Evolutionary conservation across 257 asterid genomes (phyloP), one percentile per base, ranked within the genome.

Genomic region (Phtheirospermum japonicum): DNA sequence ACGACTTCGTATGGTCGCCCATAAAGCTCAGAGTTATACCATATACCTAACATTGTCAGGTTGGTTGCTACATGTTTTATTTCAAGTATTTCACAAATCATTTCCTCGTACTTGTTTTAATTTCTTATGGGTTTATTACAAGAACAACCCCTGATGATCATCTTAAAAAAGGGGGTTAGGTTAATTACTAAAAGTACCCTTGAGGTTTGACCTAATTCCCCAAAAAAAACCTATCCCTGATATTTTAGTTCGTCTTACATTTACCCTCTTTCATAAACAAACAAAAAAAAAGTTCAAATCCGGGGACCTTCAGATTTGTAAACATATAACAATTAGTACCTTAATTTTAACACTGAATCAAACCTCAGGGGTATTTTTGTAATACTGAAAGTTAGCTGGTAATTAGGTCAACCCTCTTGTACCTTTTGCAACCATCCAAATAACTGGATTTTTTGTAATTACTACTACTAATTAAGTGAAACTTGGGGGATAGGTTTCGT

Each of bases 1-100:
- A 13, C 87, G 49, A 51, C 92, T 93, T 74, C 95, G 61, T 60
- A 85, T 93, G 95, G 89, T 89, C 13, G 94, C 99, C 45, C 97
- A 89, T 67, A 85, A 83, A 66, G 95, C 99, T 71, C 99, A 93
- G 80, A 93, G 99, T 77, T 93, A 90, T 68, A 93, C 95, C 59
- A 81, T 93, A 53, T 5, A 87, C 71, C 83, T 93, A 16, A 90
- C 97, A 72, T 61, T 93, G 72, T 85, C 97, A 70, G 86, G 99
- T 93, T 61, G 17, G 73, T 68, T 20, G 3, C 16, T 18, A 50
- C 31, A 49, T 17, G 26, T 14, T 45, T 45, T 45, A 0, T 45
- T 45, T 45, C n/a, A n/a, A n/a, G n/a, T n/a, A n/a, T n/a, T n/a
- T n/a, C n/a, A n/a, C n/a, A n/a, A n/a, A n/a, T n/a, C n/a, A n/a